Evolutionary conservation across 2,329 filamentous ascomycete genomes (phyloP).

Genomic region (Tolypocladium sp.): DNA sequence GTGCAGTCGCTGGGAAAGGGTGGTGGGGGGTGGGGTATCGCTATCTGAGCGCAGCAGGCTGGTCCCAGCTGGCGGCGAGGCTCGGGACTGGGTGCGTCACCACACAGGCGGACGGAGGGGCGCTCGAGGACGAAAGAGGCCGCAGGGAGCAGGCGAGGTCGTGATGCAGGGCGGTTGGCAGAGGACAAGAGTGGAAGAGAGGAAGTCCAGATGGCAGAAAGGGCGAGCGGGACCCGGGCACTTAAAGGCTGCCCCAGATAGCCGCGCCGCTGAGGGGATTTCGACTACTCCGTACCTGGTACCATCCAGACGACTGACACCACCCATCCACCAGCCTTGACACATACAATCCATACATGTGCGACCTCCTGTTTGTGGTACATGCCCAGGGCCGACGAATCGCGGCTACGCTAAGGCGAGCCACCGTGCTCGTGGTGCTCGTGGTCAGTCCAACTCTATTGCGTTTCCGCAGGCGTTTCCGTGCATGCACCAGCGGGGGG

Average conservation of each 20-base stretch:
- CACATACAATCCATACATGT: neutral
- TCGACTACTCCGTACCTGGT: neutral
- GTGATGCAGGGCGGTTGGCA: neutral
- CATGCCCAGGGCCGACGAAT: neutral
- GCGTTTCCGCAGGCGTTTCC: neutral
- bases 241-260: neutral
- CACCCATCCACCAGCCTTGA: neutral
- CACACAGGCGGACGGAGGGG: neutral
- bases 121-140: neutral
- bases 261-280: neutral
- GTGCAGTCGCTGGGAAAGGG: neutral
- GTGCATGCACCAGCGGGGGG: neutral
- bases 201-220: neutral
- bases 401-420: neutral
- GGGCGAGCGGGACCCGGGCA: neutral
- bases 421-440: neutral
- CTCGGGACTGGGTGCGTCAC: neutral
- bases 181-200: neutral
- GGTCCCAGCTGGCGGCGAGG: neutral
- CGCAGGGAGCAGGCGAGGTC: neutral
- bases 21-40: conserved; percentile 1
- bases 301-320: neutral
- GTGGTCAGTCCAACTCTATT: neutral
- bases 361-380: neutral
- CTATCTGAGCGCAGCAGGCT: neutral